Evolutionary conservation across 768 basidiomycete species (phyloP), one percentile per base, ranked within the genome.

Genomic region (Lyophyllum semitale): DNA sequence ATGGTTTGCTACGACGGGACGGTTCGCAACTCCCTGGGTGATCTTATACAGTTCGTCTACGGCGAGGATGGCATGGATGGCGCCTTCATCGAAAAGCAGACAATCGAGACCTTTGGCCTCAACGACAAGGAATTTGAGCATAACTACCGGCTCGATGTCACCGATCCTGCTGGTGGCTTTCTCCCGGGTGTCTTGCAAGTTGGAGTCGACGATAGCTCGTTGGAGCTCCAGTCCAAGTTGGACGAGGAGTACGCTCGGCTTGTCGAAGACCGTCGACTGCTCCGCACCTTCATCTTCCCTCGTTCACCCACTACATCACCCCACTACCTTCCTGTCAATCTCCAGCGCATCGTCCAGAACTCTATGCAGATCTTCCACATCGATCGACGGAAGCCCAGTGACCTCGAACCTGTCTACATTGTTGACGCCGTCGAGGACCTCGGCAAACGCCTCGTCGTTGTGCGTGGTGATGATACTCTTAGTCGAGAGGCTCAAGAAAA

Each of bases 1-100:
- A 92, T 89, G 85, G 95, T 98, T 35, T 91, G 91, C 71, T 99
- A 98, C 66, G 97, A 99, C 58, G 95, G 96, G 25, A 98, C 97
- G 0, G 96, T 98, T 22, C 85, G 97, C 51, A 99, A 99, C 67
- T 98, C 97, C 2, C 81, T 96, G 2, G 96, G 96, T 13, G 95
- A 98, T 71, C 84, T 99, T 33, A 82, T 99, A 25, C 95, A 98
- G 67, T 98, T 98, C 70, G 80, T 93, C 22, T 99, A 99, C 60
- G 97, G 97, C 27, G 97, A 99, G 68, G 97, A 99, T 65, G 97
- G 97, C 40, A 98, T 98, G 91, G 97, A 99, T 66, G 97, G 93
- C 55, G 93, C 94, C 0, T 95, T 88, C 71, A 97, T 99, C 68
- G 97, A 99, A 76, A 90, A 89, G 59, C 97, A 99, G 73, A 88